Percentiles rank a stretch among this genome's conserved stretches.
Conservation (phyloP, 2,329 filamentous ascomycete genomes). For the Fusarium protoensiforme region DNA sequence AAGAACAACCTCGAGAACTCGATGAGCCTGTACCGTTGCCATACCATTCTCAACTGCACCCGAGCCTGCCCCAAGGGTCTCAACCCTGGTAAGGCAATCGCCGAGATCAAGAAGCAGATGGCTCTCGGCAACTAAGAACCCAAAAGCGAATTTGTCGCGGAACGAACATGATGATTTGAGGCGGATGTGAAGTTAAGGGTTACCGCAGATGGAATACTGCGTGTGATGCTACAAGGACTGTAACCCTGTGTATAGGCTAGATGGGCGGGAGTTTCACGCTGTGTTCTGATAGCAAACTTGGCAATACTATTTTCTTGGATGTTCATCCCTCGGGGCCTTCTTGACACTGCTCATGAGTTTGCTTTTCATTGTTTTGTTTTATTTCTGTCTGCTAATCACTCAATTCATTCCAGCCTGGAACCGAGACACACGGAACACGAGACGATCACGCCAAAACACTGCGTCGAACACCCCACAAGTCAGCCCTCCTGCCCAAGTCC, state of each 20-base stretch:
- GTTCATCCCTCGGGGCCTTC: constrained; percentile 23
- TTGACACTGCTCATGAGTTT: background rate
- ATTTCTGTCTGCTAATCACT: background rate
- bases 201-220: constrained; percentile 35
- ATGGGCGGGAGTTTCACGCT: constrained; percentile 41
- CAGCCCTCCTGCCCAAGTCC: background rate
- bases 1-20: constrained; percentile 95
- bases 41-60: constrained; percentile 99
- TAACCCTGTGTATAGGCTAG: constrained; percentile 44
- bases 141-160: constrained; percentile 17
- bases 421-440: background rate
- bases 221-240: constrained; percentile 40
- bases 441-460: background rate
- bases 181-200: constrained; percentile 32
- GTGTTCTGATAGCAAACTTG: constrained; percentile 43
- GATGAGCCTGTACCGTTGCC: constrained; percentile 98
- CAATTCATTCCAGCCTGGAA: background rate
- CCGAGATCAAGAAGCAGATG: constrained; percentile 99
- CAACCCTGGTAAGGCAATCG: constrained; percentile 95
- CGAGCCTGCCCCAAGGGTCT: constrained; percentile 97
- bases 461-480: background rate
- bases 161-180: constrained; percentile 29
- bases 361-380: background rate
- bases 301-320: constrained; percentile 40
- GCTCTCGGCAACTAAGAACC: constrained; percentile 58